Conservation (phyloP, 352 stramenopile species). For the Phytophthora colocasiae region DNA sequence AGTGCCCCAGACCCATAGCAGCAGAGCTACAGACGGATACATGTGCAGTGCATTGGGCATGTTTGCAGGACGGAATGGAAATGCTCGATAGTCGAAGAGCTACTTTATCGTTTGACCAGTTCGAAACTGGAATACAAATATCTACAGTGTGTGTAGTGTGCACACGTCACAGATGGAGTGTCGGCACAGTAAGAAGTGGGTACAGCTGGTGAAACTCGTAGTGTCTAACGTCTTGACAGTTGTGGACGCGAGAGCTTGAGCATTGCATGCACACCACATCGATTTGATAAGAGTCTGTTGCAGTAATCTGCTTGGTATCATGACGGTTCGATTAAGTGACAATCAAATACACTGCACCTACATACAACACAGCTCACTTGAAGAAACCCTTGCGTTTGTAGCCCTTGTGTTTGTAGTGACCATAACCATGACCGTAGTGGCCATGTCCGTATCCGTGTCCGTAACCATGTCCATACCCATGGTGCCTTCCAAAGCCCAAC, state of each 20-base stretch:
- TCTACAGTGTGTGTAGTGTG: too few species aligned
- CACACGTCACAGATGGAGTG: slow-evolving; percentile 34
- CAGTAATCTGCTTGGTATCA: background rate
- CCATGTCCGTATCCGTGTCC: slow-evolving; percentile 28
- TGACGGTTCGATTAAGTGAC: too few species aligned
- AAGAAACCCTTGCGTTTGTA: slow-evolving; percentile 45
- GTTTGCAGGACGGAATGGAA: background rate
- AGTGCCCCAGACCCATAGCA: slow-evolving; percentile 39
- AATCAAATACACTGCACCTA: slow-evolving; percentile 1
- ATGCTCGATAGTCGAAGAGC: background rate
- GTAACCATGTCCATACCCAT: slow-evolving; percentile 14
- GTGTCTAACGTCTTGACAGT: slow-evolving; percentile 19
- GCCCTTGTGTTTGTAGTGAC: slow-evolving; percentile 41
- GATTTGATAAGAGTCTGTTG: background rate
- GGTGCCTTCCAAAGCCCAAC: slow-evolving; percentile 24
- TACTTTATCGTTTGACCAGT: too few species aligned
- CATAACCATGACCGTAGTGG: slow-evolving; percentile 26
- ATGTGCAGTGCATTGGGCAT: slow-evolving; percentile 54
- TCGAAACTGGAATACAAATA: background rate
- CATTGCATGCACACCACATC: too few species aligned
- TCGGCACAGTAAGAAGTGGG: slow-evolving; percentile 11
- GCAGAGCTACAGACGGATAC: slow-evolving; percentile 44
- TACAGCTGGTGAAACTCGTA: slow-evolving; percentile 1
- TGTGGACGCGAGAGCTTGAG: too few species aligned
- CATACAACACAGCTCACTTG: slow-evolving; percentile 17